A percentile compares a stretch with the other conserved stretches of the same genome.
Conservation (phyloP, 345 rosid genomes). For the Citrus reticulata region DNA sequence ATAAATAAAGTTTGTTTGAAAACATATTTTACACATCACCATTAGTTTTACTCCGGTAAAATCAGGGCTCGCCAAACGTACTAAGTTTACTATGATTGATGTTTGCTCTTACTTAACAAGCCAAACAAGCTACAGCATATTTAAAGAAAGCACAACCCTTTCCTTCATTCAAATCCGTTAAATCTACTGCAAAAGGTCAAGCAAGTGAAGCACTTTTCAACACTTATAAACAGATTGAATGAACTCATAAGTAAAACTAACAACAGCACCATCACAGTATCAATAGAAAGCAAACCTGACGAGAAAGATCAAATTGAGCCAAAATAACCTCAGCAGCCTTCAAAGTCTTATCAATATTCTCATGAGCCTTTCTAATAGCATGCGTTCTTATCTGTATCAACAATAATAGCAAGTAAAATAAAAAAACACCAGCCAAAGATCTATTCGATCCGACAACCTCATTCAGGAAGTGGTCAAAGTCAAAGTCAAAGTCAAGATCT, state of each 20-base stretch:
- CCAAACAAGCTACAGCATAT: background rate
- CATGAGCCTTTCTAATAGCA: slow-evolving; percentile 93
- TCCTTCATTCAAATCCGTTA: background rate
- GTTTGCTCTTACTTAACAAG: background rate
- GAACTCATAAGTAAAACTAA: background rate
- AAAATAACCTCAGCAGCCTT: slow-evolving; percentile 83
- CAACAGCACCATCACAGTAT: too few species aligned
- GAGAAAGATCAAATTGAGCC: slow-evolving; percentile 74
- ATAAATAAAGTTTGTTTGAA: background rate
- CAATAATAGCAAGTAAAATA: too few species aligned
- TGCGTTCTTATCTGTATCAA: slow-evolving; percentile 76
- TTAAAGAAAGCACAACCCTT: background rate
- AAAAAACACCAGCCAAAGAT: background rate
- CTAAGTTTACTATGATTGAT: background rate
- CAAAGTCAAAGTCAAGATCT: background rate
- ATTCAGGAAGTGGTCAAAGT: background rate
- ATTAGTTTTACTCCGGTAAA: background rate
- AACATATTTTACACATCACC: background rate
- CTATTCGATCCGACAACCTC: background rate
- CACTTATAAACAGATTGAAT: background rate
- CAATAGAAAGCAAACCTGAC: slow-evolving; percentile 57
- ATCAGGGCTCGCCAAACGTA: background rate
- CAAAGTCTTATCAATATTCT: slow-evolving; percentile 90
- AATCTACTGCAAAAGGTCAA: background rate
- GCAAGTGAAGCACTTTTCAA: background rate